Conservation (phyloP, 768 basidiomycete genomes). For the Mycena rosella region DNA sequence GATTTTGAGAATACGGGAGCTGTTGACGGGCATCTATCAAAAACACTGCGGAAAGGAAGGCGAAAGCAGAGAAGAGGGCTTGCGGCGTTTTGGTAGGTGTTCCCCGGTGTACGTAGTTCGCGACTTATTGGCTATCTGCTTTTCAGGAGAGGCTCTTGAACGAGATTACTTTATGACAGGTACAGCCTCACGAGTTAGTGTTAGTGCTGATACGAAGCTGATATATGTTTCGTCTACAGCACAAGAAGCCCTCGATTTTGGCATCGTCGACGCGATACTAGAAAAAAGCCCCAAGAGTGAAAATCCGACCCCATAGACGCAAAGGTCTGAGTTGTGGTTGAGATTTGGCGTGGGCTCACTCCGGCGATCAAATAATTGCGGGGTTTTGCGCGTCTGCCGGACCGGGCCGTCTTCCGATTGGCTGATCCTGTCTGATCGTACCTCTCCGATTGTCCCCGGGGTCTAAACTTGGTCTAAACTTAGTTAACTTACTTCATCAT, state of each 20-base stretch:
- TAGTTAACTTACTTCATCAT: not conserved
- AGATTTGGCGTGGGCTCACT: slow-evolving; percentile 9
- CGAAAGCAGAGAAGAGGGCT: slow-evolving; percentile 73
- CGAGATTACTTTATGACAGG: slow-evolving; percentile 97
- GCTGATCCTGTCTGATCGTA: slow-evolving; percentile 17
- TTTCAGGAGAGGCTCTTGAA: slow-evolving; percentile 87
- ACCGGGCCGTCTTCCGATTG: not conserved
- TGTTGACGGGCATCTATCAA: slow-evolving; percentile 91
- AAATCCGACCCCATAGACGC: slow-evolving; percentile 33
- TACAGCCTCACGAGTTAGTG: slow-evolving; percentile 42
- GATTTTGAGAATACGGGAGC: slow-evolving; percentile 88
- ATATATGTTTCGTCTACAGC: slow-evolving; percentile 61
- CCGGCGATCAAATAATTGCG: slow-evolving; percentile 27
- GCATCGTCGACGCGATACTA: slow-evolving; percentile 93
- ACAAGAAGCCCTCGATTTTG: slow-evolving; percentile 90
- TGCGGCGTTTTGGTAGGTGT: slow-evolving; percentile 82
- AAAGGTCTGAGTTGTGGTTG: slow-evolving; percentile 12
- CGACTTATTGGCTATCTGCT: slow-evolving; percentile 40
- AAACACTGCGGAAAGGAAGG: slow-evolving; percentile 80
- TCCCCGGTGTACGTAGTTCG: slow-evolving; percentile 15
- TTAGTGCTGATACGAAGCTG: slow-evolving; percentile 33
- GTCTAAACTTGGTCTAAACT: not conserved
- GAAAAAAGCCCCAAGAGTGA: slow-evolving; percentile 78
- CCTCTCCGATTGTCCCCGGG: not conserved
- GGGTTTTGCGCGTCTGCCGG: slow-evolving; percentile 5